Evolutionary conservation across 495 filamentous ascomycete genomes (phyloP), one percentile per base, ranked within the genome.

Genomic region (Hypoxylon intermedium): DNA sequence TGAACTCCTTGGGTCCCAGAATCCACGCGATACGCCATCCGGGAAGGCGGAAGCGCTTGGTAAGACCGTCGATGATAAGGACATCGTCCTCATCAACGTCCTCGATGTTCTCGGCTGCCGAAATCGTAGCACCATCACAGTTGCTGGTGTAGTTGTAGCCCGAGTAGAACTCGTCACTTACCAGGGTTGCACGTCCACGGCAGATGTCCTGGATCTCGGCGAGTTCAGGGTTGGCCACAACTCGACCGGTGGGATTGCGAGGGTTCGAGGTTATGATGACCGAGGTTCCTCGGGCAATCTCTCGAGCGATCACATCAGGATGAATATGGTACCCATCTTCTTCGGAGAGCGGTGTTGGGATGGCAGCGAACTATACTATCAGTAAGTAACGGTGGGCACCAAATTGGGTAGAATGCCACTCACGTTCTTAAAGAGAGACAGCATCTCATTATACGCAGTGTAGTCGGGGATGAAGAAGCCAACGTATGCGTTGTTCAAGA

Each of bases 21-120:
- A 98, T 89, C 93, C 93, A 97, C 6, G 93, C 93, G 42, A 98
- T 92, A 60, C 93, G 90, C 93, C 93, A 98, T 51, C 93, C 93
- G 2, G 93, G 93, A 2, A 98, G 85, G 60, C 93, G 87, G 84
- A 98, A 98, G 47, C 92, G 89, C 82, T 98, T 98, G 53, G 93
- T 98, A 13, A 98, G 84, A 36, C 93, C 93, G 73, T 98, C 93
- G 50, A 98, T 93, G 66, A 98, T 87, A 36, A 98, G 85, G 6
- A 98, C 93, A 63, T 95, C 79, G 45, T 82, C 80, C 44, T 82
- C 76, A 44, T 87, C 78, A 47, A 85, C 83, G 58, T 85, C 82
- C 71, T 93, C 79, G 51, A 98, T 84, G 67, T 97, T 93, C 57
- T 89, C 88, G 0, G 93, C 93, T 26, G 91, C 87, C 60, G 86